Evolutionary conservation across 2,329 filamentous ascomycete genomes (phyloP).

Genomic region (Albifimbria verrucaria): DNA sequence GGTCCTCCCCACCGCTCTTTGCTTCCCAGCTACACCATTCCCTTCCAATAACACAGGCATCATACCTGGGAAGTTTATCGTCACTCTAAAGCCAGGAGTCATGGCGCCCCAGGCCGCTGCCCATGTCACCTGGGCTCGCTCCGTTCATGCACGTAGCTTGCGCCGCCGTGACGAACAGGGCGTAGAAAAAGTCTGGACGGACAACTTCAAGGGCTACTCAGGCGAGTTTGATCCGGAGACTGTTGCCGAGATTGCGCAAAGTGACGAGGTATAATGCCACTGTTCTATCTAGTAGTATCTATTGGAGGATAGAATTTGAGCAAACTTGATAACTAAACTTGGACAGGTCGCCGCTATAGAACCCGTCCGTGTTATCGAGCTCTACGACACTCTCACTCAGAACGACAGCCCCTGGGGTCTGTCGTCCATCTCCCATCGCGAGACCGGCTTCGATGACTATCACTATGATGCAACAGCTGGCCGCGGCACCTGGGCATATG

Average conservation of each 20-base stretch:
- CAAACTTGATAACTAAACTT: no score
- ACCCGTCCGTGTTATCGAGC: conserved; percentile 23
- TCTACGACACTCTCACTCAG: conserved; percentile 31
- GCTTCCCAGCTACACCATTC: neutral
- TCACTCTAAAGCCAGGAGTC: conserved; percentile 39
- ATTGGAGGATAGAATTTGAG: neutral
- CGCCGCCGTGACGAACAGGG: conserved; percentile 29
- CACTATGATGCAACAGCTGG: conserved; percentile 40
- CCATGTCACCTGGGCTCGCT: conserved; percentile 29
- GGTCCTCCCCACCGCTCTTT: conserved; percentile 12
- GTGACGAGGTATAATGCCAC: conserved; percentile 29
- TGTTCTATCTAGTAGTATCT: neutral
- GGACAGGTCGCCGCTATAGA: conserved; percentile 32
- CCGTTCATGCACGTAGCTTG: conserved; percentile 28
- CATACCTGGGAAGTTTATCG: conserved; percentile 39
- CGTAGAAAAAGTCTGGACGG: conserved; percentile 28
- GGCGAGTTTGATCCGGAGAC: conserved; percentile 39
- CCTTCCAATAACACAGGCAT: conserved; percentile 13
- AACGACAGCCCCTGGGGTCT: conserved; percentile 39
- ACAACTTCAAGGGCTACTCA: conserved; percentile 37
- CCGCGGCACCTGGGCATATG: conserved; percentile 42
- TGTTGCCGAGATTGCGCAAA: conserved; percentile 34
- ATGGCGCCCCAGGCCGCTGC: conserved; percentile 25
- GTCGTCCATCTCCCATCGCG: conserved; percentile 39
- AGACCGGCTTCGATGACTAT: conserved; percentile 30